A percentile compares a stretch with the other conserved stretches of the same genome.
These are phyloP conservation scores for Amborella trichopoda DNA, from an alignment of 164 flowering plant species.

Conservation along the genomic window DNA sequence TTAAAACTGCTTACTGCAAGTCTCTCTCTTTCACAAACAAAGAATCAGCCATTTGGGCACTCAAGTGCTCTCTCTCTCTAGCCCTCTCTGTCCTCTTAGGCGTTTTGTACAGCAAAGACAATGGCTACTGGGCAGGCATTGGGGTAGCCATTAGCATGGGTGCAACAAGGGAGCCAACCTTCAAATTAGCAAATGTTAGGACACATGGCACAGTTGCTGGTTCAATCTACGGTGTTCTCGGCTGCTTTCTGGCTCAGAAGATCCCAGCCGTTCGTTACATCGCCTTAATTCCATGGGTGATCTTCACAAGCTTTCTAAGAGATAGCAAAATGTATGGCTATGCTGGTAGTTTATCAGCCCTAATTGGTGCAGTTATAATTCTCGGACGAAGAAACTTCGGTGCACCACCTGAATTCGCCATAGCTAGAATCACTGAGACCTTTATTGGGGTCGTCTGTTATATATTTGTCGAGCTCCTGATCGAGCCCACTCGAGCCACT, in stretches of 20 bases:
- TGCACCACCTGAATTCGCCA: slow-evolving; percentile 65
- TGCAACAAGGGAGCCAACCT: slow-evolving; percentile 59
- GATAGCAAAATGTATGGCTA: slow-evolving; percentile 68
- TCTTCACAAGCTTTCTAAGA: slow-evolving; percentile 51
- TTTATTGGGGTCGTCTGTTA: slow-evolving; percentile 64
- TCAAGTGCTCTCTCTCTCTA: slow-evolving; percentile 59
- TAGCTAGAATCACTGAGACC: slow-evolving; percentile 59
- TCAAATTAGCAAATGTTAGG: slow-evolving; percentile 50
- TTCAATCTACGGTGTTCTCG: slow-evolving; percentile 62
- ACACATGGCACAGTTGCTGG: slow-evolving; percentile 88
- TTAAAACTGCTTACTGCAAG: too few relatives aligned
- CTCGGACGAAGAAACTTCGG: slow-evolving; percentile 63
- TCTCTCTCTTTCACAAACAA: too few relatives aligned
- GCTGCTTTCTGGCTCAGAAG: slow-evolving; percentile 50
- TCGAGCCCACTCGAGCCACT: slow-evolving; percentile 70
- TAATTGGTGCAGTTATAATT: slow-evolving; percentile 63
- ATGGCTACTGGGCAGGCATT: slow-evolving; percentile 74
- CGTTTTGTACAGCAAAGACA: slow-evolving; percentile 38
- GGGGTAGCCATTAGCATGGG: slow-evolving; percentile 55
- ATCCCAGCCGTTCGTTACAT: slow-evolving; percentile 37
- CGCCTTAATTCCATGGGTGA: slow-evolving; percentile 75
- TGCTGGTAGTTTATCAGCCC: slow-evolving; percentile 70
- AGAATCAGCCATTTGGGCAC: too few relatives aligned
- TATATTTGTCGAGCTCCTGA: slow-evolving; percentile 47
- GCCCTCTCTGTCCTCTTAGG: slow-evolving; percentile 71